Conservation (phyloP, 768 basidiomycete species). For the Floccularia luteovirens region DNA sequence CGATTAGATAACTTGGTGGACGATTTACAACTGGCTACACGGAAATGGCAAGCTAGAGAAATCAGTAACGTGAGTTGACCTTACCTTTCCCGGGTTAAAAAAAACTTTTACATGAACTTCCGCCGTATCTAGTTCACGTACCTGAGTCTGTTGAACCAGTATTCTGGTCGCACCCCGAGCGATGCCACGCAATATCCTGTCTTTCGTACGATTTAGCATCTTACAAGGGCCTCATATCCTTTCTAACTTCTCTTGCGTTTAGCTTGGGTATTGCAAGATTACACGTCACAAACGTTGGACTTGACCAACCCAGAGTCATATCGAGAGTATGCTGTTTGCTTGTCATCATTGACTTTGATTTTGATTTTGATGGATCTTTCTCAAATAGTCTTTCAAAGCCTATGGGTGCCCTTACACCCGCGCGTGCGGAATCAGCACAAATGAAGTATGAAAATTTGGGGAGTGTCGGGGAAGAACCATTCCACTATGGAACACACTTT, state of each 20-base stretch:
- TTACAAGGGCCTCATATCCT: not conserved
- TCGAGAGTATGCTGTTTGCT: constrained; percentile 52
- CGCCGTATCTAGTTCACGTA: constrained; percentile 65
- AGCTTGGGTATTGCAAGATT: constrained; percentile 91
- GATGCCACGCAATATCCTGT: constrained; percentile 95
- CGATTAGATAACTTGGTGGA: no score
- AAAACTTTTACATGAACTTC: not conserved
- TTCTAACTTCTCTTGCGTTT: constrained; percentile 5
- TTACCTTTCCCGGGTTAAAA: not conserved
- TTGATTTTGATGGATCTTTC: not conserved
- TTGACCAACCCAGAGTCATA: constrained; percentile 53
- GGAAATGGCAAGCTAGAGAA: constrained; percentile 84
- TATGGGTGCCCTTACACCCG: constrained; percentile 83
- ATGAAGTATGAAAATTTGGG: constrained; percentile 68
- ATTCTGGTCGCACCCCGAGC: constrained; percentile 88
- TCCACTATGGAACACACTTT: constrained; percentile 93
- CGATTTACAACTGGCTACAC: constrained; percentile 63
- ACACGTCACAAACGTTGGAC: constrained; percentile 64
- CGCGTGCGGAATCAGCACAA: constrained; percentile 67
- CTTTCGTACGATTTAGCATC: constrained; percentile 49
- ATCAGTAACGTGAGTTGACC: constrained; percentile 72
- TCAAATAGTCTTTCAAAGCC: constrained; percentile 63
- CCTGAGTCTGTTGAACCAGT: constrained; percentile 82
- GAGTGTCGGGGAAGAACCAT: constrained; percentile 80
- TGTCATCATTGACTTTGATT: not conserved